phyloP scores from a whole-genome alignment of 495 filamentous ascomycete species.

The Hamigera avellanea region DNA sequence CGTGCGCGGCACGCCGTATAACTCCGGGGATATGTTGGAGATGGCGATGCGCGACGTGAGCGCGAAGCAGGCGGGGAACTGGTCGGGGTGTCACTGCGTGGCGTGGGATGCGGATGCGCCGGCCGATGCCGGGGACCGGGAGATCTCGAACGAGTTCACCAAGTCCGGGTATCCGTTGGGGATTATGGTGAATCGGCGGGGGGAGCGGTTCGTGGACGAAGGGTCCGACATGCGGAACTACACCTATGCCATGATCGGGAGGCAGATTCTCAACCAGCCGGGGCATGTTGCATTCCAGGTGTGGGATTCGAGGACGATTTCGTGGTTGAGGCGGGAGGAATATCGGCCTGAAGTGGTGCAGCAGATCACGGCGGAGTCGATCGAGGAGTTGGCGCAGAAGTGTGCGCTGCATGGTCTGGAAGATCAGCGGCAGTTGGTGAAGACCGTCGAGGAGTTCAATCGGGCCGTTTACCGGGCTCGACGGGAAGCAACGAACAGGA shows the following conservation, averaged over 20 bases:
- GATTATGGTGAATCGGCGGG: slow-evolving; percentile 46
- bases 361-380: slow-evolving; percentile 32
- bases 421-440: slow-evolving; percentile 27
- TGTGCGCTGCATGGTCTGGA: slow-evolving; percentile 30
- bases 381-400: slow-evolving; percentile 42
- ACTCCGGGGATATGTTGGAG: slow-evolving; percentile 41
- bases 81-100: slow-evolving; percentile 48
- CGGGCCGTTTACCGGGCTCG: slow-evolving; percentile 28
- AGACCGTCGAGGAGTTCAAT: slow-evolving; percentile 42
- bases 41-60: slow-evolving; percentile 36
- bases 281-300: slow-evolving; percentile 47
- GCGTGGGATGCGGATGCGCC: slow-evolving; percentile 52
- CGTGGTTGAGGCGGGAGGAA: slow-evolving; percentile 43
- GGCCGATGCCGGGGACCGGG: slow-evolving; percentile 35
- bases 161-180: slow-evolving; percentile 57
- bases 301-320: slow-evolving; percentile 40
- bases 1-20: slow-evolving; percentile 50
- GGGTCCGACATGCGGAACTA: slow-evolving; percentile 50
- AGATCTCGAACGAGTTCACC: slow-evolving; percentile 50
- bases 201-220: slow-evolving; percentile 51
- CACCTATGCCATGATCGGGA: slow-evolving; percentile 52
- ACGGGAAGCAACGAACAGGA: slow-evolving; percentile 21
- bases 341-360: slow-evolving; percentile 42
- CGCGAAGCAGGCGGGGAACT: slow-evolving; percentile 42
- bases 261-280: slow-evolving; percentile 42